Evolutionary conservation across 2,329 filamentous ascomycete genomes (phyloP), one percentile per base, ranked within the genome.

Genomic region (Nectriaceae sp.): DNA sequence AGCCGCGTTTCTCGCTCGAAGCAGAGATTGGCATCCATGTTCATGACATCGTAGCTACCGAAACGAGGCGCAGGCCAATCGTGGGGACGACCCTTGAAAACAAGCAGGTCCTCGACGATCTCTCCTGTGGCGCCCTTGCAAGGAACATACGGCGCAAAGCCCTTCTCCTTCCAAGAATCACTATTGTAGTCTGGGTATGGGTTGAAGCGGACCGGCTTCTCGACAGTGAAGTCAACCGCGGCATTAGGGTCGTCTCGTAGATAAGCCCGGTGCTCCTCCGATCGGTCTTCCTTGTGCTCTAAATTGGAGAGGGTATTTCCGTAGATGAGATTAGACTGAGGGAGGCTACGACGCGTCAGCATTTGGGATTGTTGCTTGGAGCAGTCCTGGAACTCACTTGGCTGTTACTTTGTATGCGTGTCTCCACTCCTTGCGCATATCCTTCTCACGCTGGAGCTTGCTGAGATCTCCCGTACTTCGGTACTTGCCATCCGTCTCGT

Each of bases 131-230:
- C 83, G 2, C 87, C 87, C 42, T 80, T 71, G 65, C 89, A 92
- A 2, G 84, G 68, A 5, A 82, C 75, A 59, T 86, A 82, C 45
- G 77, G 66, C 15, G 84, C 86, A 40, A 78, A 74, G 54, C 79
- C 79, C 22, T 70, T 65, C 40, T 71, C 69, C 58, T 74, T 78
- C 85, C 85, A 91, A 13, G 73, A 67, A 3, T 73, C 70, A 42
- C 76, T 79, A 60, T 88, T 87, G 70, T 90, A 89, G 15, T 80
- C 72, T 1, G 88, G 87, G 54, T 90, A 91, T 0, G 88, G 88
- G 49, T 85, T 77, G 67, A 89, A 90, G 18, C 78, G 73, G 46
- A 80, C 73, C 1, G 83, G 78, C 42, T 74, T 68, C 37, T 77
- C 70, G 11, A 68, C 63, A 44, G 63, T 75, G 58, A 76, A 80